phyloP scores from a whole-genome alignment of 768 basidiomycete species.

The button mushroom (Agaricus bisporus) region DNA sequence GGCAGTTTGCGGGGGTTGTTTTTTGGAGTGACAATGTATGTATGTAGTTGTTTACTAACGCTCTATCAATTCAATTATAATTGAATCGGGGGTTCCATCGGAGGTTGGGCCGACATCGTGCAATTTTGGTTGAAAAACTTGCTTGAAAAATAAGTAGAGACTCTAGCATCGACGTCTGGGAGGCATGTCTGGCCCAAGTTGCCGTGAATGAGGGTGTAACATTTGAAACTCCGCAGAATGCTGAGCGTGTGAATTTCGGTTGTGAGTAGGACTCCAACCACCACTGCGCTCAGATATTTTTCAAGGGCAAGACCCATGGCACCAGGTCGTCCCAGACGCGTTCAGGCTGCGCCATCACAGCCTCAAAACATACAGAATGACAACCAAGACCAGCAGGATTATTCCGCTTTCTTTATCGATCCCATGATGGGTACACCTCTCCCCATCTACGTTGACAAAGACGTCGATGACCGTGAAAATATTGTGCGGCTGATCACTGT shows the following conservation, averaged over 20 bases:
- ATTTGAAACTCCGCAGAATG: constrained; percentile 16
- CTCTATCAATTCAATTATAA: too few species aligned
- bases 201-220: background rate
- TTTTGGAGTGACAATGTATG: too few species aligned
- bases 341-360: constrained; percentile 20
- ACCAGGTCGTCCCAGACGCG: constrained; percentile 49
- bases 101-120: too few species aligned
- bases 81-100: too few species aligned
- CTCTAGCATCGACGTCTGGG: too few species aligned
- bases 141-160: too few species aligned
- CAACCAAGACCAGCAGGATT: constrained; percentile 22
- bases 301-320: constrained; percentile 67
- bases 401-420: constrained; percentile 57
- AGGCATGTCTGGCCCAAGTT: too few species aligned
- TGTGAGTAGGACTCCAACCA: constrained; percentile 41
- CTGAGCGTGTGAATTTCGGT: constrained; percentile 10
- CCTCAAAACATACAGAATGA: constrained; percentile 25
- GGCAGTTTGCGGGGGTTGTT: too few species aligned
- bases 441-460: constrained; percentile 73
- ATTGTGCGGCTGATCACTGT: constrained; percentile 64
- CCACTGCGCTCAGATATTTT: constrained; percentile 30
- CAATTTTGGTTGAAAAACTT: too few species aligned
- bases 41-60: too few species aligned
- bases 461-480: constrained; percentile 62
- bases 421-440: constrained; percentile 77